Evolutionary conservation across 116 monocot genomes (phyloP).

Genomic region (Iris pallida): DNA sequence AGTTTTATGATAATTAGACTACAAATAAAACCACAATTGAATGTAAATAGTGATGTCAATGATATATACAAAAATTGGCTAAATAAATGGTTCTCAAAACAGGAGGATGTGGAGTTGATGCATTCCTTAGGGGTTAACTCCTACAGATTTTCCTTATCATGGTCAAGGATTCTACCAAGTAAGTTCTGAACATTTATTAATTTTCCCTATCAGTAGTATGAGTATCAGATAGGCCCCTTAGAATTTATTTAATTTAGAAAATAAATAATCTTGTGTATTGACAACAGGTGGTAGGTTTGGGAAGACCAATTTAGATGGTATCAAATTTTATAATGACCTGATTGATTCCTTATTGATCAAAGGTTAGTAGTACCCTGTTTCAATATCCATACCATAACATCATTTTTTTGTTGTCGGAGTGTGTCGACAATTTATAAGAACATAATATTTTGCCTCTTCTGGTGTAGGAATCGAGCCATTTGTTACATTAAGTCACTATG

Average conservation of each 20-base stretch:
- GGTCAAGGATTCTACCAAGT: slow-evolving; percentile 67
- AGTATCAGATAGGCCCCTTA: background rate
- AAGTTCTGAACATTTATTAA: slow-evolving; percentile 9
- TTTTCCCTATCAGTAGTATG: background rate
- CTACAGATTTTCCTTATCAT: slow-evolving; percentile 65
- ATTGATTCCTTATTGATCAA: slow-evolving; percentile 24
- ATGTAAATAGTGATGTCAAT: no score
- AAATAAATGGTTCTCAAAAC: background rate
- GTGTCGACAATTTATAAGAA: background rate
- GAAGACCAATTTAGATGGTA: slow-evolving; percentile 17
- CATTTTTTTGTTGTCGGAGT: background rate
- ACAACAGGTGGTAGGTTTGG: slow-evolving; percentile 28
- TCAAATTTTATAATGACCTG: slow-evolving; percentile 29
- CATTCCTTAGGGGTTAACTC: slow-evolving; percentile 43
- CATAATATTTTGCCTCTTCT: background rate
- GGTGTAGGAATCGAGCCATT: slow-evolving; percentile 49
- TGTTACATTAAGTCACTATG: slow-evolving; percentile 45
- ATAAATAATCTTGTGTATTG: background rate
- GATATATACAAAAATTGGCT: slow-evolving; percentile 16
- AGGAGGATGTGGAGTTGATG: slow-evolving; percentile 65
- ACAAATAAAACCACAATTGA: no score
- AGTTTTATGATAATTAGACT: no score
- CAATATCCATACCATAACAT: background rate
- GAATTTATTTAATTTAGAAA: background rate
- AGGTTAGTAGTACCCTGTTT: slow-evolving; percentile 10